Conservation (phyloP, 129 eudicot genomes). For the Heracleum sosnowskyi region DNA sequence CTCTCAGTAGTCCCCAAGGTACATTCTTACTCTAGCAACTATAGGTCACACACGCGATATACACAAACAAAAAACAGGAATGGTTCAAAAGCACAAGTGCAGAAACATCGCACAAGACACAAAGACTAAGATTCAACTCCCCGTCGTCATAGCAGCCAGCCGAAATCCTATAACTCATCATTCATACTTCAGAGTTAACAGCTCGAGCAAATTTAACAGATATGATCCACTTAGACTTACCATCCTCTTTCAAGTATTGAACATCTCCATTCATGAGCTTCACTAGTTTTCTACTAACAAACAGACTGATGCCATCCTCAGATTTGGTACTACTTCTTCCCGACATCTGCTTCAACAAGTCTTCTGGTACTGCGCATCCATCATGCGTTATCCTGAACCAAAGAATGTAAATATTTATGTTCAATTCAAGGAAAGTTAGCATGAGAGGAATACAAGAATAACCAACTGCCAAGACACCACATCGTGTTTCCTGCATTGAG, state of each 20-base stretch:
- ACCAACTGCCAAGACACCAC: background rate
- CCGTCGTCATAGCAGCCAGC: background rate
- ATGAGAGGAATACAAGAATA: too few relatives aligned
- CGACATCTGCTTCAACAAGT: constrained; percentile 63
- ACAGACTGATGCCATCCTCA: constrained; percentile 76
- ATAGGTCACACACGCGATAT: too few relatives aligned
- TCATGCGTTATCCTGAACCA: constrained; percentile 59
- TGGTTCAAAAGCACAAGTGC: background rate
- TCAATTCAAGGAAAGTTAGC: too few relatives aligned
- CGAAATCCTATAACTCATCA: background rate
- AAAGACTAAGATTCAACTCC: background rate
- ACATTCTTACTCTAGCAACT: too few relatives aligned
- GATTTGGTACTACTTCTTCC: constrained; percentile 45
- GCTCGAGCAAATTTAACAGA: constrained; percentile 68
- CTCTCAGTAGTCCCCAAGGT: too few relatives aligned
- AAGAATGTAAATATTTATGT: too few relatives aligned
- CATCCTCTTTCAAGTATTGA: constrained; percentile 62
- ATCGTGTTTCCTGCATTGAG: background rate
- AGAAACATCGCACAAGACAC: background rate
- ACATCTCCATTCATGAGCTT: constrained; percentile 91
- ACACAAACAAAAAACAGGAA: background rate
- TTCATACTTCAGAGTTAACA: background rate
- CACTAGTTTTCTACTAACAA: constrained; percentile 63
- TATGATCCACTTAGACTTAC: constrained; percentile 56
- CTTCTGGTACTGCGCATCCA: constrained; percentile 80